These are phyloP conservation scores for Singerocomus inundabilis DNA, from an alignment of 1,284 basidiomycete genomes.

Conservation along the genomic window DNA sequence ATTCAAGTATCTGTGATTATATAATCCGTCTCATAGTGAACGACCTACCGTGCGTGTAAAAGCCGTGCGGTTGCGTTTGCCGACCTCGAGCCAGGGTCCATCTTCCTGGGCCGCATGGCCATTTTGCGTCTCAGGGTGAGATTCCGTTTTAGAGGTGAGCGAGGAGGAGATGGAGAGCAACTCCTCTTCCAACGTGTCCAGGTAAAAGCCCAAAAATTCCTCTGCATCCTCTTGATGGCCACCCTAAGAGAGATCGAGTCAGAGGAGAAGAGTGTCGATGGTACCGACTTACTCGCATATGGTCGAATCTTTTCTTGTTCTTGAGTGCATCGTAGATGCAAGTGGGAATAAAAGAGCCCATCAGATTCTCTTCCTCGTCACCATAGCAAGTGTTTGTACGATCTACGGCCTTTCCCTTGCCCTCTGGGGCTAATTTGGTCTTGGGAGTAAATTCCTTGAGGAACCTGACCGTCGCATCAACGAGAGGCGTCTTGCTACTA, in stretches of 20 bases:
- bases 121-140: conserved; percentile 11
- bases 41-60: conserved; percentile 73
- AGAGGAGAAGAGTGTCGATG: not conserved
- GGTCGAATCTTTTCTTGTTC: conserved; percentile 91
- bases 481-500: conserved; percentile 64
- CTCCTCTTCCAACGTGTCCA: conserved; percentile 96
- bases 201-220: conserved; percentile 97
- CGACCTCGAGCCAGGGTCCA: conserved; percentile 87
- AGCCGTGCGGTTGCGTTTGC: conserved; percentile 84
- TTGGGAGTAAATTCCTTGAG: conserved; percentile 70
- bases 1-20: not conserved
- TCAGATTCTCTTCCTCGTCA: conserved; percentile 36
- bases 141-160: conserved; percentile 36
- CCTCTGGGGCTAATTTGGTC: conserved; percentile 20
- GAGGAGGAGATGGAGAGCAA: conserved; percentile 64
- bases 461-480: conserved; percentile 84
- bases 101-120: conserved; percentile 41
- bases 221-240: conserved; percentile 98
- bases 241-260: conserved; percentile 44
- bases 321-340: conserved; percentile 96
- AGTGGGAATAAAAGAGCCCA: conserved; percentile 82
- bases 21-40: not conserved
- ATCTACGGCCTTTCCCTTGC: conserved; percentile 36
- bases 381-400: conserved; percentile 15
- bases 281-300: conserved; percentile 71